Evolutionary conservation across 2,329 filamentous ascomycete genomes (phyloP).

Genomic region (Purpureocillium lavendulum): DNA sequence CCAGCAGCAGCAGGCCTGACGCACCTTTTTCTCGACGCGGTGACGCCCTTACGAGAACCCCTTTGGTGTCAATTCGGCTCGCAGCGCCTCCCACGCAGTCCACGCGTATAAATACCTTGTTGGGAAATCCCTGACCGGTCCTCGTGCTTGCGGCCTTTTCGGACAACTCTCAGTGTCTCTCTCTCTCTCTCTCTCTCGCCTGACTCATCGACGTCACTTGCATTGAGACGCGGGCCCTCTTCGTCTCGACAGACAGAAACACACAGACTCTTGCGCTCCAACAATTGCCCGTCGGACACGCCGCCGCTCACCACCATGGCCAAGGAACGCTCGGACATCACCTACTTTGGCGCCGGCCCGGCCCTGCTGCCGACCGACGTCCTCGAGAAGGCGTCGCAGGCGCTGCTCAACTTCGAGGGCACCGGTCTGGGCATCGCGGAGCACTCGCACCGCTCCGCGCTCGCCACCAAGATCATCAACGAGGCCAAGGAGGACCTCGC

Average conservation of each 20-base stretch:
- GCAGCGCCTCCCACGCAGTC: no score
- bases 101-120: no score
- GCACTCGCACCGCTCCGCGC: slow-evolving; percentile 77
- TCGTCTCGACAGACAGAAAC: no score
- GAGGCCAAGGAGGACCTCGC: slow-evolving; percentile 68
- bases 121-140: no score
- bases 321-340: slow-evolving; percentile 52
- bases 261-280: no score
- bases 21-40: no score
- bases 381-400: slow-evolving; percentile 65
- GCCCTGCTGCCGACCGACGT: slow-evolving; percentile 78
- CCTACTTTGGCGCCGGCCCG: slow-evolving; percentile 86
- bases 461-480: slow-evolving; percentile 71
- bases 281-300: no score
- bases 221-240: background rate
- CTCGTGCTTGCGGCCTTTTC: background rate
- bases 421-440: slow-evolving; percentile 82
- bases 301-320: background rate
- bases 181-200: no score
- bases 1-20: no score
- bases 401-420: slow-evolving; percentile 72
- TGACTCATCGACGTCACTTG: background rate
- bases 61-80: no score
- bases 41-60: no score
- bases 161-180: no score